A percentile compares a stretch with the other conserved stretches of the same genome.
Evolutionary conservation across 177 flowering plant genomes (phyloP).

Genomic region (Vitis hybrid): DNA sequence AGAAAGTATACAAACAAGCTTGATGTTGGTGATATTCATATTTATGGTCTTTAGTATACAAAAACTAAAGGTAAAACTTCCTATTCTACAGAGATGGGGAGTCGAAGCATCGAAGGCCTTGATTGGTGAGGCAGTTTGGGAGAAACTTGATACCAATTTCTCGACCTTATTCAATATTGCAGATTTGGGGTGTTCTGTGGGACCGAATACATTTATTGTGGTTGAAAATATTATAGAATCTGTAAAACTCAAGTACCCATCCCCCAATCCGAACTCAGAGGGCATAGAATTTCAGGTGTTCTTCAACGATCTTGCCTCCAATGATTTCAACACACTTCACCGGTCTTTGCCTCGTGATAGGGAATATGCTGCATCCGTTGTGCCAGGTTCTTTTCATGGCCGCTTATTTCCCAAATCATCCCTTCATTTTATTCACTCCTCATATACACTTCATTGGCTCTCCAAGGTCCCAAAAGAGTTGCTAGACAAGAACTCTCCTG

Average conservation of each 20-base stretch:
- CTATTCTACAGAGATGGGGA: not conserved
- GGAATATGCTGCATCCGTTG: not conserved
- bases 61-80: no score
- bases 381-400: conserved; percentile 3
- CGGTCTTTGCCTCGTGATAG: no score
- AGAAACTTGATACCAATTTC: not conserved
- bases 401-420: conserved; percentile 14
- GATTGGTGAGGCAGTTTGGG: not conserved
- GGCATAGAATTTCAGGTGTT: no score
- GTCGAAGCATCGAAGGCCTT: not conserved
- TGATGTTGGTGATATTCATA: no score
- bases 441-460: conserved; percentile 8
- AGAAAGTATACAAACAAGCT: no score
- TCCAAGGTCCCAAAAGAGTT: conserved; percentile 12
- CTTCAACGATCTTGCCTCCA: no score
- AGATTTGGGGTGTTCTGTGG: conserved; percentile 10
- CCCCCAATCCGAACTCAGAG: no score
- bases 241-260: not conserved
- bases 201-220: conserved; percentile 6
- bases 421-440: conserved; percentile 1
- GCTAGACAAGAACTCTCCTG: conserved; percentile 8
- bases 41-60: no score
- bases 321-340: no score
- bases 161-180: conserved; percentile 3
- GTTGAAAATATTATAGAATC: conserved; percentile 3